These are phyloP conservation scores for Trichothecium roseum DNA, from an alignment of 2,329 filamentous ascomycete genomes.

Conservation along the genomic window DNA sequence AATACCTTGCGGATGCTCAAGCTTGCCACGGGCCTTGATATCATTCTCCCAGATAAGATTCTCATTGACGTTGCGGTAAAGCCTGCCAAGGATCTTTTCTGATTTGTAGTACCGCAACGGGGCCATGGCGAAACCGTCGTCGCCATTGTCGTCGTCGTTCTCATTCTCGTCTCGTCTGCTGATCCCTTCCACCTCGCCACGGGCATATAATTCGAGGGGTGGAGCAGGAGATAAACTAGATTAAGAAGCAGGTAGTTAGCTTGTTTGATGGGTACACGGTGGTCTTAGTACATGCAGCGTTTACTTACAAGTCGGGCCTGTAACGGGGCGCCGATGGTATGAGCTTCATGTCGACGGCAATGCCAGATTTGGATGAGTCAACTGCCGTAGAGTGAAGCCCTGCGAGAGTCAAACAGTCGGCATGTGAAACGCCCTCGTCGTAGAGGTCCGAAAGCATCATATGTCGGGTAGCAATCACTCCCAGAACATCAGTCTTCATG, in stretches of 20 bases:
- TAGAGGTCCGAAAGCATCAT: conserved; percentile 53
- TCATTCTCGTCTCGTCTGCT: conserved; percentile 13
- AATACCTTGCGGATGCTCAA: conserved; percentile 10
- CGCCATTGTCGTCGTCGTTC: conserved; percentile 22
- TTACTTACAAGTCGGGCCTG: conserved; percentile 48
- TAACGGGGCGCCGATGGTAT: conserved; percentile 28
- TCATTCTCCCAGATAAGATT: conserved; percentile 49
- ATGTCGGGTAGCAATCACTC: conserved; percentile 54
- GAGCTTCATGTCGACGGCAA: conserved; percentile 36
- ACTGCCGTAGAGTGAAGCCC: conserved; percentile 60
- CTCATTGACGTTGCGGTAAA: conserved; percentile 69
- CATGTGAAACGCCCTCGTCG: conserved; percentile 36
- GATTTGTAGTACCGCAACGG: conserved; percentile 53
- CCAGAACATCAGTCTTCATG: conserved; percentile 57
- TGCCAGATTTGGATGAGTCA: conserved; percentile 68
- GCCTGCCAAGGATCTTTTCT: conserved; percentile 54
- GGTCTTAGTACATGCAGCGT: no score
- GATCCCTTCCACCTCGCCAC: conserved; percentile 28
- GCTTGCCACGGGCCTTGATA: conserved; percentile 16
- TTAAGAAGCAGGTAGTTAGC: conserved; percentile 3
- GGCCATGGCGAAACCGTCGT: conserved; percentile 32
- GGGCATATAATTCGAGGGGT: conserved; percentile 31
- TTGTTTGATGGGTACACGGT: no score
- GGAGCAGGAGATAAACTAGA: conserved; percentile 37
- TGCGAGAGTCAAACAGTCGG: conserved; percentile 44